These are phyloP conservation scores for Penicillium sp. DNA, from an alignment of 2,329 filamentous ascomycete species.

Conservation along the genomic window DNA sequence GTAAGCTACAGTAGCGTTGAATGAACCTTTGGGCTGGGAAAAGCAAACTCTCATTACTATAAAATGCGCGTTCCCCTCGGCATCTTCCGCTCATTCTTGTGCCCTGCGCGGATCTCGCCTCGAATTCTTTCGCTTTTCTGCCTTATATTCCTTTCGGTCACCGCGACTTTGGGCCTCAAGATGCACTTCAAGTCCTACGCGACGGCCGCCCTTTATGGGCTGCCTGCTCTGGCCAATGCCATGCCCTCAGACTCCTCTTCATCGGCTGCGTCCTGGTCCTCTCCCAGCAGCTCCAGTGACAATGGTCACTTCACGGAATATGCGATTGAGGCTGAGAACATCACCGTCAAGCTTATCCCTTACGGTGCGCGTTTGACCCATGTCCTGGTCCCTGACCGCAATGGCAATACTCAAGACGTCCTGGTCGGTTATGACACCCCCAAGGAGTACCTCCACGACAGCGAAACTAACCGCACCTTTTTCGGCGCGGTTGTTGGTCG, in stretches of 20 bases:
- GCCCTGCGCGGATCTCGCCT: slow-evolving; percentile 26
- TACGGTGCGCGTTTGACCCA: slow-evolving; percentile 47
- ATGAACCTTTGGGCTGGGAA: slow-evolving; percentile 13
- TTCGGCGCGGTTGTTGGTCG: slow-evolving; percentile 48
- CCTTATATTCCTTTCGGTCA: slow-evolving; percentile 28
- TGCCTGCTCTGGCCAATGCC: slow-evolving; percentile 27
- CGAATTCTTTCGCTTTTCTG: slow-evolving; percentile 28
- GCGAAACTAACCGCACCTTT: slow-evolving; percentile 45
- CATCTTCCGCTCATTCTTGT: slow-evolving; percentile 26
- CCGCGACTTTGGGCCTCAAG: slow-evolving; percentile 26
- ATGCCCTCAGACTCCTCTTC: slow-evolving; percentile 14
- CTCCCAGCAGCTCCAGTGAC: slow-evolving; percentile 2
- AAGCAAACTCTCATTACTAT: slow-evolving; percentile 15
- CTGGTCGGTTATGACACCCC: slow-evolving; percentile 49
- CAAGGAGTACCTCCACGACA: slow-evolving; percentile 42
- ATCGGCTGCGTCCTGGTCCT: neutral
- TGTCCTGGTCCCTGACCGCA: slow-evolving; percentile 47
- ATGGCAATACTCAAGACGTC: slow-evolving; percentile 48
- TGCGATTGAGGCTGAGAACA: slow-evolving; percentile 45
- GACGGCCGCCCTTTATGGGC: slow-evolving; percentile 30
- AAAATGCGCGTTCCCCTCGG: slow-evolving; percentile 25
- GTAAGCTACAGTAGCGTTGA: slow-evolving; percentile 11
- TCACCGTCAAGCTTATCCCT: slow-evolving; percentile 46
- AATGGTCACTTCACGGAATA: slow-evolving; percentile 39
- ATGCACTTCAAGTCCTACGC: slow-evolving; percentile 37